Percentiles rank a stretch among this genome's conserved stretches.
phyloP scores from a whole-genome alignment of 2,329 filamentous ascomycete genomes.

The Colletotrichum noveboracense region DNA sequence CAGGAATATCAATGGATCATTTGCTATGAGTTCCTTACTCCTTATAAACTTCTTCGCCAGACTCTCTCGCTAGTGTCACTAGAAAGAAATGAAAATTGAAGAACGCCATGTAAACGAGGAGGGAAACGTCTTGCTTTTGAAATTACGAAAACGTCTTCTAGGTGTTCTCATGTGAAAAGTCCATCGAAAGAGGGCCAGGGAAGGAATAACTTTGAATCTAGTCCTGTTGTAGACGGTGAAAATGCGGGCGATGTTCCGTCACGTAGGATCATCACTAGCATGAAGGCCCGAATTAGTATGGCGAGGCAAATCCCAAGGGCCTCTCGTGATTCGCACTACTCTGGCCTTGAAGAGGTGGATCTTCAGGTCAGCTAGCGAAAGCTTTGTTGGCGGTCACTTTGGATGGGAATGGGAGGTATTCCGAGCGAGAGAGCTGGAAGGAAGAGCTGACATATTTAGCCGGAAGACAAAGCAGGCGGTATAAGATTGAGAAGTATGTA shows the following conservation, averaged over 20 bases:
- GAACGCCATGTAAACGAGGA: neutral
- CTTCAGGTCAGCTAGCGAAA: neutral
- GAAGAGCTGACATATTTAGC: neutral
- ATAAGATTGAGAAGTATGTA: neutral
- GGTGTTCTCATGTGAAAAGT: neutral
- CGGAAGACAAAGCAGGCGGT: too few relatives aligned
- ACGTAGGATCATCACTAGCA: too few relatives aligned
- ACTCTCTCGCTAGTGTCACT: too few relatives aligned
- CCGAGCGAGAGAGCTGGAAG: neutral
- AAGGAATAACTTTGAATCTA: neutral
- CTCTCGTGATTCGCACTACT: too few relatives aligned
- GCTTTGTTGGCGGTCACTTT: neutral
- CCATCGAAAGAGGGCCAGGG: neutral
- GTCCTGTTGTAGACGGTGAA: neutral
- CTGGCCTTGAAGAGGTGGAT: too few relatives aligned
- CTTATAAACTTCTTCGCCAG: neutral
- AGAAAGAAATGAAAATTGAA: neutral
- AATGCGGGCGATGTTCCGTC: too few relatives aligned
- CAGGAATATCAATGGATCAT: neutral
- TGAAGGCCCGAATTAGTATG: too few relatives aligned
- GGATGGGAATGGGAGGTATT: neutral
- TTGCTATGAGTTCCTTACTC: neutral
- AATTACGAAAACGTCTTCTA: neutral
- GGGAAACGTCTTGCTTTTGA: too few relatives aligned
- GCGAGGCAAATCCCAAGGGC: too few relatives aligned